Percentiles rank a stretch among this genome's conserved stretches.
phyloP scores from a whole-genome alignment of 1,284 basidiomycete genomes.

The Pseudomicrostroma phylloplanum region DNA sequence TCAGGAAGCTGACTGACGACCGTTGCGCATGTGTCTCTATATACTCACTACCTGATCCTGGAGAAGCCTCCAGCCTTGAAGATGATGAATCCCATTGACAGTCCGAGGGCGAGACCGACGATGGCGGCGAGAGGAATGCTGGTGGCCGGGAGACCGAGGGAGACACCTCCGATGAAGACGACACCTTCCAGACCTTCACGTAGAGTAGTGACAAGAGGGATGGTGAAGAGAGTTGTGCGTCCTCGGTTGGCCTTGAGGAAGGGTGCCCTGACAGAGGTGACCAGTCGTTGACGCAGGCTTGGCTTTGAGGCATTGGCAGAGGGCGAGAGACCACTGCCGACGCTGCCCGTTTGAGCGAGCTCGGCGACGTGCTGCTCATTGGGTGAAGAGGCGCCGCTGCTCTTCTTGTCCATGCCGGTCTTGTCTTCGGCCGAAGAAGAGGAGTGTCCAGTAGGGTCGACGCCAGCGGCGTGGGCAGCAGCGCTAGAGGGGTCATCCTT shows the following conservation, averaged over 20 bases:
- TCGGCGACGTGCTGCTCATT: slow-evolving; percentile 19
- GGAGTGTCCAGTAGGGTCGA: slow-evolving; percentile 13
- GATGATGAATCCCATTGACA: slow-evolving; percentile 34
- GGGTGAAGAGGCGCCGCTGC: neutral
- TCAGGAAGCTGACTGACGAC: neutral
- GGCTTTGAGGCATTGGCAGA: neutral
- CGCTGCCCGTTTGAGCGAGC: neutral
- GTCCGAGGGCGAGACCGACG: slow-evolving; percentile 34
- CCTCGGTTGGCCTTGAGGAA: slow-evolving; percentile 10
- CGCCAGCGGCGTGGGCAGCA: neutral
- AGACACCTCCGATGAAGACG: slow-evolving; percentile 48
- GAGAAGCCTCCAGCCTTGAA: slow-evolving; percentile 35
- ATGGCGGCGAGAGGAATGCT: slow-evolving; percentile 47
- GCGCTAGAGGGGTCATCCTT: neutral
- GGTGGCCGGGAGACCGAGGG: slow-evolving; percentile 40
- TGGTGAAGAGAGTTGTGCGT: slow-evolving; percentile 34
- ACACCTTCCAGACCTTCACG: slow-evolving; percentile 47
- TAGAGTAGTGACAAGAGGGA: slow-evolving; percentile 45
- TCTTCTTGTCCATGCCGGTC: too few species aligned
- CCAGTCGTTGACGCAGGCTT: neutral
- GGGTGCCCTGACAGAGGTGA: neutral
- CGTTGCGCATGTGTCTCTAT: too few species aligned
- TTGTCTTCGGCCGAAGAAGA: too few species aligned
- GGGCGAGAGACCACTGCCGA: neutral
- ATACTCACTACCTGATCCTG: slow-evolving; percentile 23